phyloP scores from a whole-genome alignment of 352 stramenopile genomes.

The Phytophthora citricola region DNA sequence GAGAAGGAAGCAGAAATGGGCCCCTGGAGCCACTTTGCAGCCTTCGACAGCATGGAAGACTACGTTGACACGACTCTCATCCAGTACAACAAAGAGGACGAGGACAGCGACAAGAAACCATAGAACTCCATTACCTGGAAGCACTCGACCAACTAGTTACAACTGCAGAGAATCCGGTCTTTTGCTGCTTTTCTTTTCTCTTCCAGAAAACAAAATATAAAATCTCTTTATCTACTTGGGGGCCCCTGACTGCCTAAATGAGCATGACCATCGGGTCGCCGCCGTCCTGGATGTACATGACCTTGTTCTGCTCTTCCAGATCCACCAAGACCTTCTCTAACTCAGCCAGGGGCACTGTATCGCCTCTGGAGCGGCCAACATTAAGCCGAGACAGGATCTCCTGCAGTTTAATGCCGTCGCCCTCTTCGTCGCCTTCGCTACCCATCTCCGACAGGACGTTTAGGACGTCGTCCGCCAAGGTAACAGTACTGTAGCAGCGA shows the following conservation, averaged over 20 bases:
- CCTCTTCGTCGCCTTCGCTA: slow-evolving; percentile 60
- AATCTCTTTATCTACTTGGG: slow-evolving; percentile 20
- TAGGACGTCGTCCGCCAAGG: slow-evolving; percentile 72
- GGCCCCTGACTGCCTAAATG: slow-evolving; percentile 57
- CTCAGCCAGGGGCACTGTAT: slow-evolving; percentile 51
- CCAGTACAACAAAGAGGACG: slow-evolving; percentile 56
- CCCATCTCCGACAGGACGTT: slow-evolving; percentile 66
- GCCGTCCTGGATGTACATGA: slow-evolving; percentile 90
- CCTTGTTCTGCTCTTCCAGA: slow-evolving; percentile 89
- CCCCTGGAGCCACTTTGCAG: slow-evolving; percentile 63
- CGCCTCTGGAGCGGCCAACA: slow-evolving; percentile 33
- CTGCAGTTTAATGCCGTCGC: slow-evolving; percentile 69
- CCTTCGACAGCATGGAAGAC: slow-evolving; percentile 72
- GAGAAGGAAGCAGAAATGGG: slow-evolving; percentile 14
- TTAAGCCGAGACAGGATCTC: slow-evolving; percentile 70
- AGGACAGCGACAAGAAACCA: slow-evolving; percentile 6
- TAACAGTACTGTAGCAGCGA: slow-evolving; percentile 51
- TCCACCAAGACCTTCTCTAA: slow-evolving; percentile 75
- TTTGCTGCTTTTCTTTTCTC: slow-evolving; percentile 29
- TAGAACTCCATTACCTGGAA: slow-evolving; percentile 12
- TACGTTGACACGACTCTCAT: slow-evolving; percentile 77
- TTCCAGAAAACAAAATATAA: slow-evolving; percentile 42
- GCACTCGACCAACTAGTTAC: background rate
- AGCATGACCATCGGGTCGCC: slow-evolving; percentile 87
- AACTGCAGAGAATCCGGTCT: slow-evolving; percentile 29